Base-by-base conservation (phyloP, 306 rosid species). In the Astragalus membranaceus region DNA sequence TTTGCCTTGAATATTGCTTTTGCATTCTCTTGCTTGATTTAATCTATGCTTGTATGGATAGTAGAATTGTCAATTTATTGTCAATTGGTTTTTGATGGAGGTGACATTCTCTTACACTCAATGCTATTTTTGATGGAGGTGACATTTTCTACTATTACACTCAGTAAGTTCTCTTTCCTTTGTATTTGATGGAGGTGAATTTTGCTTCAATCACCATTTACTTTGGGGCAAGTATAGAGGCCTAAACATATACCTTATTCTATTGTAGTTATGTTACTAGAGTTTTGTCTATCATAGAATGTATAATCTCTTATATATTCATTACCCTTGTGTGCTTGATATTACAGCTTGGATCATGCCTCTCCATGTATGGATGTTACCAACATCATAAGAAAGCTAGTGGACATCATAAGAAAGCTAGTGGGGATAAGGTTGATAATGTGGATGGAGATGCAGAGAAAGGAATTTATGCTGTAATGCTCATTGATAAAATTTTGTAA, bases 401-500 rank as follows among this genome's bases (percentile, higher is more conserved):
- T 20, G 23, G 23, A 50, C 73, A 95, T 84, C 92, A 89, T 20
- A 0, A 20, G 23, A 20, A 20, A 20, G 23, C 23, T 20, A 20
- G 23, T 20, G 23, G 23, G 10, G 91, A 90, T 39, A 91, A 77
- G 78, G 99, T 95, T 72, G 96, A 68, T 68, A 84, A 78, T 84
- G 90, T 95, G 0, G 97, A 91, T 61, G 79, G 73, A 35, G 99
- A 95, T 75, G 57, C 91, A 68, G 99, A 89, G 64, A 82, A 76
- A 77, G 96, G 96, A 75, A 64, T 50, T 10, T 33, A 55, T 76
- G 97, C 99, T 53, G 95, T 89, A 30, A 23, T 91, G 76, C 95
- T 94, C 77, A 94, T 97, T 37, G 99, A 94, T 68, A 80, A 57
- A 95, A 86, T 67, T 91, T 91, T 64, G 97, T 87, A 85, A 95